Conservation (phyloP, 768 basidiomycete species). For the Panaeolus papilionaceus region DNA sequence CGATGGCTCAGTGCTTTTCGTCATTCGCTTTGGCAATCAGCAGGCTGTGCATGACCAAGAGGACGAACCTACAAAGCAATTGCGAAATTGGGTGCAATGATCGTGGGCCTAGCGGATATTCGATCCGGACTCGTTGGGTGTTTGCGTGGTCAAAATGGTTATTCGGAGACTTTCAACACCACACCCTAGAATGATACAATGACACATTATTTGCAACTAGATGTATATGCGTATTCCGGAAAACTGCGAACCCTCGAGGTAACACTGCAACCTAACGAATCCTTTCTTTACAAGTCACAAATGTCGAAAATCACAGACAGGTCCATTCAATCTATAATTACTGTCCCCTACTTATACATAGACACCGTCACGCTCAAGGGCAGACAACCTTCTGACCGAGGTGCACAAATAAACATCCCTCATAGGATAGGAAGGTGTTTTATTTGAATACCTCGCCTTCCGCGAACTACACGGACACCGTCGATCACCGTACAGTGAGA, state of each 20-base stretch:
- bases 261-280: not conserved
- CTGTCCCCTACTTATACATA: not conserved
- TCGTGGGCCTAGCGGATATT: not conserved
- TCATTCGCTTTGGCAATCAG: not conserved
- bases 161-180: not conserved
- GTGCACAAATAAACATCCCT: not conserved
- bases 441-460: not conserved
- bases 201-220: not conserved
- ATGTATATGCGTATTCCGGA: not conserved
- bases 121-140: not conserved
- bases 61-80: not conserved
- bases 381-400: not conserved
- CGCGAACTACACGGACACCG: slow-evolving; percentile 11
- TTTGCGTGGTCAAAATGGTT: no score
- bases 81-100: not conserved
- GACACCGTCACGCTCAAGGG: not conserved
- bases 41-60: not conserved
- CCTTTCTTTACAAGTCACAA: not conserved
- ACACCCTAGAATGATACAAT: not conserved
- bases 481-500: slow-evolving; percentile 12
- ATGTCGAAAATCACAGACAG: not conserved
- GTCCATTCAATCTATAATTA: not conserved
- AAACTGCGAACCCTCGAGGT: not conserved
- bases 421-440: not conserved
- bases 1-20: not conserved